Conservation (phyloP, 441 rosid genomes). For the Jatropha podagrica region DNA sequence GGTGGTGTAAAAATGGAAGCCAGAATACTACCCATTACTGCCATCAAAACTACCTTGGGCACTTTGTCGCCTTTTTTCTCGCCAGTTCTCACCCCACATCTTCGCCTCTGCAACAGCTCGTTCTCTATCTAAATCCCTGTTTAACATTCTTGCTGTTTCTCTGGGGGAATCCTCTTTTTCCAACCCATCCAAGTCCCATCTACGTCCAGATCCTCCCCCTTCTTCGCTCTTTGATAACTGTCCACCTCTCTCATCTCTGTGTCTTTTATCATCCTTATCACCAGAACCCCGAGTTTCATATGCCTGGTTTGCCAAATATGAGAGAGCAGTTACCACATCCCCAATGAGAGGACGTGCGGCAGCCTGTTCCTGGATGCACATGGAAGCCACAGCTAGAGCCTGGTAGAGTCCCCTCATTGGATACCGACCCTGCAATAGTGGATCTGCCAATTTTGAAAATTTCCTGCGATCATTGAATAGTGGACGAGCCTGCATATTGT, state of each 20-base stretch:
- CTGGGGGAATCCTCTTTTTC: conserved; percentile 88
- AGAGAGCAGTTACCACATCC: conserved; percentile 93
- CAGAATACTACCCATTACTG: conserved; percentile 39
- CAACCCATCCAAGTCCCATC: conserved; percentile 74
- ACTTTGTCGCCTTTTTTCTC: conserved; percentile 82
- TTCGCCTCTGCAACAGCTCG: conserved; percentile 96
- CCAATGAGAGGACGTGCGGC: conserved; percentile 90
- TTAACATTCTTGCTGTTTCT: conserved; percentile 66
- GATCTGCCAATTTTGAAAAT: conserved; percentile 79
- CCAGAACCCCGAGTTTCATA: conserved; percentile 61
- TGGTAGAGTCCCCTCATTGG: conserved; percentile 91
- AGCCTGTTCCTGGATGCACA: conserved; percentile 98
- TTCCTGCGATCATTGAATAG: conserved; percentile 80
- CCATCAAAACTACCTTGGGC: conserved; percentile 80
- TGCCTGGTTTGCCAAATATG: conserved; percentile 83
- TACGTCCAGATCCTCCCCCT: conserved; percentile 58
- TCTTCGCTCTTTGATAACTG: conserved; percentile 58
- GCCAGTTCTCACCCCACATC: conserved; percentile 96
- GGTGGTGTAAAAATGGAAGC: conserved; percentile 1
- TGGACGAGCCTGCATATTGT: conserved; percentile 71
- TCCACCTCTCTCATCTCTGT: conserved; percentile 58
- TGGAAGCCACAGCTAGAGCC: conserved; percentile 95
- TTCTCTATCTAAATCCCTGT: conserved; percentile 77
- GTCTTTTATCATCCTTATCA: conserved; percentile 53
- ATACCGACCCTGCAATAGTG: conserved; percentile 66